Evolutionary conservation across 225 moss, liverwort and hornwort genomes (phyloP), one percentile per base, ranked within the genome.

Genomic region (Neckera pumila): DNA sequence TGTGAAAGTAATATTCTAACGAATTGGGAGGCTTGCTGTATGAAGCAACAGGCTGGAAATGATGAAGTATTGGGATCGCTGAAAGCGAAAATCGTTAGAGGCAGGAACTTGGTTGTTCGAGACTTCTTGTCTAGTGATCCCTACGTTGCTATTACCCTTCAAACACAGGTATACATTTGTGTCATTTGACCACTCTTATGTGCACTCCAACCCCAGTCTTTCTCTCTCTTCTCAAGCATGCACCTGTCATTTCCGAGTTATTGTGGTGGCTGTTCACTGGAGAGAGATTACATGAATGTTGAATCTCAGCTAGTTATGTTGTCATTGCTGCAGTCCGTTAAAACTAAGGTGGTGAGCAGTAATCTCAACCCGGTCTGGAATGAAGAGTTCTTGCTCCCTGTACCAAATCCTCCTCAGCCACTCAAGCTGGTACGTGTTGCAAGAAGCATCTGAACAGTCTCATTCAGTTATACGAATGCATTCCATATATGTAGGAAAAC

Each of bases 331-430:
- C 92, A 97, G 96, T 91, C 83, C 64, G 61, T 89, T 80, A 98
- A 94, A 91, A 96, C 97, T 34, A 89, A 88, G 62, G 96, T 98
- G 80, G 93, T 98, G 45, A 98, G 93, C 79, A 94, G 95, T 87
- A 97, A 96, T 87, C 91, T 97, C 71, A 97, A 98, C 83, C 98
- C 97, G 53, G 94, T 97, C 71, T 98, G 96, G 96, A 89, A 98
- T 84, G 94, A 98, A 87, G 98, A 98, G 92, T 94, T 96, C 76
- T 94, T 97, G 93, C 94, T 97, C 13, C 95, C 94, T 69, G 95
- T 98, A 76, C 95, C 95, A 76, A 94, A 92, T 61, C 93, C 95
- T 79, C 93, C 95, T 85, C 90, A 91, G 60, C 95, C 94, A 62
- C 95, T 98, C 47, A 98, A 94, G 88, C 86, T 98, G 93, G 98